A percentile compares a stretch with the other conserved stretches of the same genome.
phyloP scores from a whole-genome alignment of 129 eudicot genomes.

The Saussurea involucrata region DNA sequence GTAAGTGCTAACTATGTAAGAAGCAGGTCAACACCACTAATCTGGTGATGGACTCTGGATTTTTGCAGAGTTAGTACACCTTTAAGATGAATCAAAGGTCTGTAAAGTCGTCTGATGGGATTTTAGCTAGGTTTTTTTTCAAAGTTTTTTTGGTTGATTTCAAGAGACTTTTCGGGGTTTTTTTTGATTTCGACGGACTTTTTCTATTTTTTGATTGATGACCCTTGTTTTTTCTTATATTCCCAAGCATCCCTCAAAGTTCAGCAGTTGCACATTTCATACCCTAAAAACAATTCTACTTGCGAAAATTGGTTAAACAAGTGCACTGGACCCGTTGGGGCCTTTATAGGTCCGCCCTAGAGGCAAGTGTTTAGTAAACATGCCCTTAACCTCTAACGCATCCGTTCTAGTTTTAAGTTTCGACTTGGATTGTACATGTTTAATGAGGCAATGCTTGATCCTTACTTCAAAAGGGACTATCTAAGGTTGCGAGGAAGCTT shows the following conservation, averaged over 20 bases:
- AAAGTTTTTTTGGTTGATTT: background rate
- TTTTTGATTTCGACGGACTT: background rate
- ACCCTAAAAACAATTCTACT: background rate
- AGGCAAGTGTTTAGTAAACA: background rate
- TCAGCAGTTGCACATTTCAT: background rate
- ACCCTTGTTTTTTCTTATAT: background rate
- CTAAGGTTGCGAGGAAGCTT: constrained; percentile 73
- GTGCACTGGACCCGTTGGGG: background rate
- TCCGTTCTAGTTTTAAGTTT: background rate
- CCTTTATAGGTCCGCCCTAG: background rate
- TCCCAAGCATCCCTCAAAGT: background rate
- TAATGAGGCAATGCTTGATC: constrained; percentile 62
- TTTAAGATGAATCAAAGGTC: background rate
- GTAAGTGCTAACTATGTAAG: background rate
- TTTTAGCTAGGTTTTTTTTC: background rate
- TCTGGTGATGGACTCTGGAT: background rate
- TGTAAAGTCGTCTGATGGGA: background rate
- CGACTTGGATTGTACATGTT: background rate
- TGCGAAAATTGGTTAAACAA: background rate
- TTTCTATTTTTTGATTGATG: background rate
- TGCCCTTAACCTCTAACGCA: background rate
- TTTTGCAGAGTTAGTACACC: background rate
- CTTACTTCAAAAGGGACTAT: constrained; percentile 65
- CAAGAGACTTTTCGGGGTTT: background rate
- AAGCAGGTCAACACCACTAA: background rate